phyloP scores from a whole-genome alignment of 31 red algal species.

The Odonthalia washingtoniensis region DNA sequence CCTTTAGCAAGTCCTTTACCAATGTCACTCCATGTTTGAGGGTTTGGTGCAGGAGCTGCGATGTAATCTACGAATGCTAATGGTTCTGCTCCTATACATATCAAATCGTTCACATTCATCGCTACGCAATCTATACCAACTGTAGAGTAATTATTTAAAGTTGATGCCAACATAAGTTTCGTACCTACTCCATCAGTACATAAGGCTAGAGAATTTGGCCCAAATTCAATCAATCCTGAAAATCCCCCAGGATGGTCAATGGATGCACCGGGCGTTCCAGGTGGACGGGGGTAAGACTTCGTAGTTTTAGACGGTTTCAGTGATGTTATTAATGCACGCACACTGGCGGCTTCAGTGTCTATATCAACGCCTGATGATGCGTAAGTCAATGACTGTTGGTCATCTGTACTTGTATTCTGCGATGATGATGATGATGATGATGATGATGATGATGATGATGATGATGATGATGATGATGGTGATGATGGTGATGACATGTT shows the following conservation, averaged over 20 bases:
- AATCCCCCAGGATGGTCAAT: constrained; percentile 71
- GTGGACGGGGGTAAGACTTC: not conserved
- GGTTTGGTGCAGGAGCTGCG: constrained; percentile 71
- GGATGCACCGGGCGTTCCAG: constrained; percentile 44
- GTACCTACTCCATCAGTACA: constrained; percentile 95
- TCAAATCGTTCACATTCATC: constrained; percentile 98
- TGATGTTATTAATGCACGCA: constrained; percentile 48
- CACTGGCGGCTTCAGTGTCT: constrained; percentile 59
- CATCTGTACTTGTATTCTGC: too few relatives aligned
- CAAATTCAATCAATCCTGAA: constrained; percentile 90
- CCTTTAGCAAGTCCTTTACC: constrained; percentile 66
- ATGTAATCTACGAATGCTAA: constrained; percentile 97
- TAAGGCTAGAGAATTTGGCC: constrained; percentile 64
- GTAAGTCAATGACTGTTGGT: too few relatives aligned
- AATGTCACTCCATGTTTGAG: constrained; percentile 66
- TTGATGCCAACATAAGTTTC: constrained; percentile 80
- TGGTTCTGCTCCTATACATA: constrained; percentile 93
- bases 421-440: too few relatives aligned
- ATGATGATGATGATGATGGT: too few relatives aligned
- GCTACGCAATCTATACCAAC: constrained; percentile 88
- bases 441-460: too few relatives aligned
- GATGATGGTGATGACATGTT: too few relatives aligned
- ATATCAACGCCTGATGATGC: constrained; percentile 76
- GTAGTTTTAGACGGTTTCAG: constrained; percentile 12
- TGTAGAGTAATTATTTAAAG: constrained; percentile 63